phyloP scores from a whole-genome alignment of 2,329 filamentous ascomycete species.

The Penicillium italicum region DNA sequence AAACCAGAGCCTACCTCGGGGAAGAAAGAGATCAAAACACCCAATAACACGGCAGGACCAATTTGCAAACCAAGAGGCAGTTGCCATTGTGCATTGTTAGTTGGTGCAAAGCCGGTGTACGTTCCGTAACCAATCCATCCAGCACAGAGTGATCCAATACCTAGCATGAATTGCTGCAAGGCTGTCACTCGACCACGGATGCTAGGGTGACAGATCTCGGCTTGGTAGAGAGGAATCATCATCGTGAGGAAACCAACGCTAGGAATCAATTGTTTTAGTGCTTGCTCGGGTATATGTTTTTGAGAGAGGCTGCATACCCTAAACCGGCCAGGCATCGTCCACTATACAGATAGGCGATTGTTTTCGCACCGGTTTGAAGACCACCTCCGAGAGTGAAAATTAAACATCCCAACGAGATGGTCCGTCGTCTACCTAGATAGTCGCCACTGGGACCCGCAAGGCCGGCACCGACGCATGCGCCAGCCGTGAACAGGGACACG shows the following conservation, averaged over 20 bases:
- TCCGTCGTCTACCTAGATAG: conserved; percentile 63
- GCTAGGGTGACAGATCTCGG: conserved; percentile 71
- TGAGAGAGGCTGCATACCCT: conserved; percentile 25
- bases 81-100: conserved; percentile 56
- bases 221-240: conserved; percentile 71
- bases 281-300: conserved; percentile 23
- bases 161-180: conserved; percentile 79
- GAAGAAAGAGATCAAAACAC: conserved; percentile 65
- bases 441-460: conserved; percentile 63
- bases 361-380: conserved; percentile 67
- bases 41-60: conserved; percentile 62
- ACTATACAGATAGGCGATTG: conserved; percentile 61
- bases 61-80: conserved; percentile 67
- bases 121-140: conserved; percentile 70
- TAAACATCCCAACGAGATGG: conserved; percentile 67
- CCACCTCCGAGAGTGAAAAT: conserved; percentile 70
- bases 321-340: conserved; percentile 66
- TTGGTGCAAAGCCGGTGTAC: conserved; percentile 49
- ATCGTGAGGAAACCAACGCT: conserved; percentile 60
- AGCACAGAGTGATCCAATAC: conserved; percentile 68
- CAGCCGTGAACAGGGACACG: conserved; percentile 72
- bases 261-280: conserved; percentile 29
- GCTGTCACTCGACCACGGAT: conserved; percentile 73
- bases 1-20: conserved; percentile 51
- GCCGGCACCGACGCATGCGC: conserved; percentile 67